Base-by-base conservation (phyloP, 163 green algal species). In the Smithsoniella earleae region DNA sequence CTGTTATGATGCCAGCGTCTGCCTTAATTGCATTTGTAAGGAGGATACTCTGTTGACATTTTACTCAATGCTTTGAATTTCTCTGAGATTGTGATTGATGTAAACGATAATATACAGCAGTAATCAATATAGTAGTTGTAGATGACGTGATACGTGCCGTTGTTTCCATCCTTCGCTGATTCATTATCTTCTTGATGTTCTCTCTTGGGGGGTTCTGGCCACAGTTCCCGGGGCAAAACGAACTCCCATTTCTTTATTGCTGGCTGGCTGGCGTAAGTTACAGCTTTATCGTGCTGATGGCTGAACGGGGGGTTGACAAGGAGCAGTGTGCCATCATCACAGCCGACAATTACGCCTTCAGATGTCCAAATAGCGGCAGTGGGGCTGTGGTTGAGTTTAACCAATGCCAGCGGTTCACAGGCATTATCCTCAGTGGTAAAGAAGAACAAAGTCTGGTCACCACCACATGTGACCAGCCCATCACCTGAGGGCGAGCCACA, bases 371-470 rank as follows among this genome's bases (percentile, higher is more conserved):
- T 33, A 30, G 43, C 18, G 5, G 58, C n/a, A 5, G 34, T 36
- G 38, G 58, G 58, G n/a, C 5, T 6, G 8, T 13, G 31, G 28
- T 30, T 25, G 18, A 69, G 58, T 6, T 10, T 34, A n/a, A 34
- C 20, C 30, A n/a, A 37, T 43, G 58, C 58, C 10, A 43, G 58
- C 34, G 58, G n/a, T 13, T 69, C 1, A 1, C 40, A 31, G 25
- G 18, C 22, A 13, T 34, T 34, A 40, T 69, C 58, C n/a, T 36
- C 16, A 2, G 76, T 62, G 27, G 31, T 36, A 58, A 94, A 87
- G 72, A 92, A 88, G 74, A 92, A 94, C 3, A 89, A 54, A 0
- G 76, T 82, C 10, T 80, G 74, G 62, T 95, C 84, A 27, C 74
- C 40, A 2, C 77, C 79, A 1, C 58, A 77, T 3, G 77, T 87